Conservation (phyloP, 1,284 basidiomycete genomes). For the Ustilago tritici region DNA sequence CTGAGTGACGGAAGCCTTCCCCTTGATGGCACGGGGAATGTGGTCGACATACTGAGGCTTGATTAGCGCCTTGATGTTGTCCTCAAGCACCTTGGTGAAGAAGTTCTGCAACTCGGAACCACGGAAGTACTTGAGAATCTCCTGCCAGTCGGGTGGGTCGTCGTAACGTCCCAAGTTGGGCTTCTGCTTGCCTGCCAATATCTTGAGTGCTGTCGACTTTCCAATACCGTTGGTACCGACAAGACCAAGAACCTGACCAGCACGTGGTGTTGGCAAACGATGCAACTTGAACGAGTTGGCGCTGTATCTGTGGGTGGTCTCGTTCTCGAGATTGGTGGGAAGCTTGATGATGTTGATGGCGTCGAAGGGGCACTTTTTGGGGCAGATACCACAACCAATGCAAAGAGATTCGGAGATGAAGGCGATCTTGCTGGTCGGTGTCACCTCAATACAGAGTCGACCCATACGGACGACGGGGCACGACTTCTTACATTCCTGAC, state of each 20-base stretch:
- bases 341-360: constrained; percentile 70
- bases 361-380: constrained; percentile 69
- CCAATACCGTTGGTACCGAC: constrained; percentile 70
- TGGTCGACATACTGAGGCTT: constrained; percentile 70
- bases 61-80: constrained; percentile 70
- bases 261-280: constrained; percentile 66
- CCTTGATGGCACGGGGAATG: constrained; percentile 68
- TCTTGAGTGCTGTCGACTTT: constrained; percentile 69
- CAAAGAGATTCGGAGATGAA: constrained; percentile 68
- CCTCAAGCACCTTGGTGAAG: constrained; percentile 69
- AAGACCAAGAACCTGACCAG: constrained; percentile 68
- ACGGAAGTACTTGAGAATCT: constrained; percentile 69
- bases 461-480: constrained; percentile 69
- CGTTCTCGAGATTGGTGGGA: constrained; percentile 68
- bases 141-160: constrained; percentile 69
- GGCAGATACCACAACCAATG: constrained; percentile 70
- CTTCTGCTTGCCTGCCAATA: constrained; percentile 69
- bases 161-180: constrained; percentile 69
- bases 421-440: constrained; percentile 66
- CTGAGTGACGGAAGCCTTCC: constrained; percentile 61
- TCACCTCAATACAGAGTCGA: constrained; percentile 66
- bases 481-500: constrained; percentile 69
- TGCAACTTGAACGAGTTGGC: constrained; percentile 70
- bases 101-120: constrained; percentile 69
- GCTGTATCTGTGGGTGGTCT: constrained; percentile 69